These are phyloP conservation scores for Middelhovenomyces tepae DNA, from an alignment of 805 yeast species.

Conservation along the genomic window DNA sequence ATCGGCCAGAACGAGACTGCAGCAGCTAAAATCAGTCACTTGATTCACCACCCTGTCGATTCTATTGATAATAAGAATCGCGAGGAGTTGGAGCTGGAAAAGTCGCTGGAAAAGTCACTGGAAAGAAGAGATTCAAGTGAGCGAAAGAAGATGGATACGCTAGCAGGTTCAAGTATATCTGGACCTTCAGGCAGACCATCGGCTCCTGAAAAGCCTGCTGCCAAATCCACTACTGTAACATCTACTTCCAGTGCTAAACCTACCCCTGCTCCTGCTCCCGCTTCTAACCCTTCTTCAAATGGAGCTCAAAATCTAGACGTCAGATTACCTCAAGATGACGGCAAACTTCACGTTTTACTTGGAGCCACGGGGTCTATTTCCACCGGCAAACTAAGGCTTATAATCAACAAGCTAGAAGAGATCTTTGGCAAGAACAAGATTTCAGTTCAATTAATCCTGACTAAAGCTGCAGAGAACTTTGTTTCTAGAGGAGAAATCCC, in stretches of 20 bases:
- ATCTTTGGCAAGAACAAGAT: conserved; percentile 66
- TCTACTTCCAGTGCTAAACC: conserved; percentile 5
- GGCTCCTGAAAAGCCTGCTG: conserved; percentile 1
- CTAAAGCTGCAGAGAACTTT: conserved; percentile 81
- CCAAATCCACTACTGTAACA: conserved; percentile 7
- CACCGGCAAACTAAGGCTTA: conserved; percentile 66
- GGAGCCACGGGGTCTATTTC: conserved; percentile 90
- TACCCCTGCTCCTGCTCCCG: not conserved
- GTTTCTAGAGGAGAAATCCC: conserved; percentile 47
- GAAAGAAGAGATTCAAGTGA: not conserved
- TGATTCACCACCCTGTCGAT: too few relatives aligned
- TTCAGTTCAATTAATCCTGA: conserved; percentile 77
- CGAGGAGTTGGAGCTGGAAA: too few relatives aligned
- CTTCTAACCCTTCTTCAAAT: conserved; percentile 4
- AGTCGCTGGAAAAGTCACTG: not conserved
- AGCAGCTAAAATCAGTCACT: not conserved
- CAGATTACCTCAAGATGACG: conserved; percentile 70
- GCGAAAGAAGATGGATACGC: not conserved
- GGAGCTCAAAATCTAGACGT: conserved; percentile 36
- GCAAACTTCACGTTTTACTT: conserved; percentile 72
- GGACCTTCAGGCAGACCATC: not conserved
- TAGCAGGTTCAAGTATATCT: not conserved
- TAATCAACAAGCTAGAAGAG: conserved; percentile 73
- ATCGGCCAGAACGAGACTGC: not conserved
- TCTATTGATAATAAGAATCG: too few relatives aligned